Percentiles rank a stretch among this genome's conserved stretches.
Conservation (phyloP, 768 basidiomycete species). For the Boletus pseudo-olivaceus region DNA sequence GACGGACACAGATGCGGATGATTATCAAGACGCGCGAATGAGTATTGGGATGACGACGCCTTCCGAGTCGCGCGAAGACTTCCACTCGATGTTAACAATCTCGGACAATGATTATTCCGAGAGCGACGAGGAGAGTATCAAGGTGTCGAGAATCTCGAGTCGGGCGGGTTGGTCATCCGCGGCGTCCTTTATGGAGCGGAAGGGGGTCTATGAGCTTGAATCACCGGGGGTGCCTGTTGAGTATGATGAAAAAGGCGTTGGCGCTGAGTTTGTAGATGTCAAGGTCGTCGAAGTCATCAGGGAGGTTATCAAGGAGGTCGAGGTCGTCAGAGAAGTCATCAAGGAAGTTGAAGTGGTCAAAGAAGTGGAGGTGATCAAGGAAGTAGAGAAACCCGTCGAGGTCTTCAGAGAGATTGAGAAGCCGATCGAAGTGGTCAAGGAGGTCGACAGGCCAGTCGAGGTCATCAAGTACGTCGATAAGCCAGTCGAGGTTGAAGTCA, state of each 20-base stretch:
- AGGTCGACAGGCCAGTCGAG: constrained; percentile 20
- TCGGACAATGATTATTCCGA: constrained; percentile 66
- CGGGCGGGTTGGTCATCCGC: constrained; percentile 25
- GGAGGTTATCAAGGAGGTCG: constrained; percentile 30
- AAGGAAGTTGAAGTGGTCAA: constrained; percentile 37
- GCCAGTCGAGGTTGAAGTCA: constrained; percentile 26
- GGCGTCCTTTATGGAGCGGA: constrained; percentile 20
- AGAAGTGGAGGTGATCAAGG: constrained; percentile 27
- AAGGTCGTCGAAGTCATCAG: constrained; percentile 31
- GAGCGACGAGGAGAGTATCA: constrained; percentile 71
- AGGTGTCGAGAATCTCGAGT: constrained; percentile 50
- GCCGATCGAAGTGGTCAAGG: constrained; percentile 23
- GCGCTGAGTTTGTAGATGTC: constrained; percentile 29
- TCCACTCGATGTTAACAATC: constrained; percentile 70
- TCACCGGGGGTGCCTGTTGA: constrained; percentile 26
- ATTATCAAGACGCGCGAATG: constrained; percentile 75
- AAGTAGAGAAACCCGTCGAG: constrained; percentile 16
- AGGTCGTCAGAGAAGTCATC: constrained; percentile 26
- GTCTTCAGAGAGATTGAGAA: constrained; percentile 22
- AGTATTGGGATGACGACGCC: constrained; percentile 61
- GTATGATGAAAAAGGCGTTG: constrained; percentile 51
- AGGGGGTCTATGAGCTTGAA: constrained; percentile 1
- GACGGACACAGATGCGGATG: constrained; percentile 63
- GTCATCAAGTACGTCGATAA: constrained; percentile 24
- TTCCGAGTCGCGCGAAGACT: constrained; percentile 65